A percentile compares a stretch with the other conserved stretches of the same genome.
Evolutionary conservation across 768 basidiomycete species (phyloP).

Genomic region (Mycena rebaudengoi): DNA sequence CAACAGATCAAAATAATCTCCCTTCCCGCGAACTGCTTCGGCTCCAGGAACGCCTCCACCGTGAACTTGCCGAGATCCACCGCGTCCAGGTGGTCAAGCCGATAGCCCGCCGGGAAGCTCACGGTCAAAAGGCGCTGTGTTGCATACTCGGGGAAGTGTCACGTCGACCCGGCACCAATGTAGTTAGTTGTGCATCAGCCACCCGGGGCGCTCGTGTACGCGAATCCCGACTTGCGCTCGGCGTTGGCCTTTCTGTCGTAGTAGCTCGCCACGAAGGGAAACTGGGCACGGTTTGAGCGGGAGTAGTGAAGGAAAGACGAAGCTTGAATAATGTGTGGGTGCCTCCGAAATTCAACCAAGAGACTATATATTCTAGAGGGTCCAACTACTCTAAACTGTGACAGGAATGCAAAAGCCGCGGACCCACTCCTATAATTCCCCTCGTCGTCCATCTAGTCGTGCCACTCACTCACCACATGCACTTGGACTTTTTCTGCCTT

Average conservation of each 20-base stretch:
- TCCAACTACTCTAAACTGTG: too few relatives aligned
- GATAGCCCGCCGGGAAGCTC: slow-evolving; percentile 12
- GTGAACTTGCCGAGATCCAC: slow-evolving; percentile 21
- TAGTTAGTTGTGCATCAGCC: slow-evolving; percentile 22
- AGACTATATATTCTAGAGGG: too few relatives aligned
- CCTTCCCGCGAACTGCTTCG: background rate
- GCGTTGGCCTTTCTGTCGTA: slow-evolving; percentile 19
- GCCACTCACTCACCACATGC: too few relatives aligned
- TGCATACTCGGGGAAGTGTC: slow-evolving; percentile 18
- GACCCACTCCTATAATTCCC: too few relatives aligned
- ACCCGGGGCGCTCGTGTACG: slow-evolving; percentile 19
- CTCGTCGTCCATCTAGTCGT: too few relatives aligned
- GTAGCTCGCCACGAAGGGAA: slow-evolving; percentile 17
- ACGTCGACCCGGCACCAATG: background rate
- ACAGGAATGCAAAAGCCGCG: too few relatives aligned
- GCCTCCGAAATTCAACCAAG: too few relatives aligned
- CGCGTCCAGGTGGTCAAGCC: slow-evolving; percentile 15
- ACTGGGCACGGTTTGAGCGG: too few relatives aligned
- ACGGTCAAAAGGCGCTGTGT: slow-evolving; percentile 13
- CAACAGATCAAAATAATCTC: slow-evolving; percentile 13
- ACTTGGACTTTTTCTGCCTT: too few relatives aligned
- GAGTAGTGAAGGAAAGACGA: too few relatives aligned
- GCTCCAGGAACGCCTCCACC: slow-evolving; percentile 16
- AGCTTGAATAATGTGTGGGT: too few relatives aligned
- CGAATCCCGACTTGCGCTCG: slow-evolving; percentile 21